Percentiles rank a stretch among this genome's conserved stretches.
phyloP scores from a whole-genome alignment of 164 flowering plant genomes.

The Litsea cubeba region DNA sequence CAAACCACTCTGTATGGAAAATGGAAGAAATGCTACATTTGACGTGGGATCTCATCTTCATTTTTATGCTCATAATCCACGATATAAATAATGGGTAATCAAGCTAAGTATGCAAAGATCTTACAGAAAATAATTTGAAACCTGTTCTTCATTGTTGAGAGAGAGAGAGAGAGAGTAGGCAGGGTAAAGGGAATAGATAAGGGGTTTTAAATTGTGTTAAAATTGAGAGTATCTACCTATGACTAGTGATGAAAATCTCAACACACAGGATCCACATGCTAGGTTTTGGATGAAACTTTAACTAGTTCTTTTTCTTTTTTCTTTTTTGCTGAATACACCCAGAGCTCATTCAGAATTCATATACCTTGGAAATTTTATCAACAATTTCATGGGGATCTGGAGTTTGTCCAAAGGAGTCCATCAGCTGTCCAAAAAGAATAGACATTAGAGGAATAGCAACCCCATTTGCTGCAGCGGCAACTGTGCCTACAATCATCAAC shows the following conservation, averaged over 20 bases:
- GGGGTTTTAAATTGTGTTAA: too few relatives aligned
- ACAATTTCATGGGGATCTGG: conserved; percentile 12
- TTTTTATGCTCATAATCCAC: too few relatives aligned
- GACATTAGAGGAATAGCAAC: conserved; percentile 35
- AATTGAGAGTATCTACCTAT: background rate
- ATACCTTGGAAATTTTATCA: conserved; percentile 36
- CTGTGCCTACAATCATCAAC: conserved; percentile 28
- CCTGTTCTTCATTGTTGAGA: background rate
- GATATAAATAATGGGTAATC: too few relatives aligned
- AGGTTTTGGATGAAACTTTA: background rate
- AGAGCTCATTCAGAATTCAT: background rate
- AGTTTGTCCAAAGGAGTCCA: conserved; percentile 28
- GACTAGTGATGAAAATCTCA: background rate
- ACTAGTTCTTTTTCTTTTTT: too few relatives aligned
- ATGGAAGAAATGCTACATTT: too few relatives aligned
- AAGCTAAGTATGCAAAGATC: too few relatives aligned
- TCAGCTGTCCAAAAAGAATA: conserved; percentile 29
- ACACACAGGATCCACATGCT: background rate
- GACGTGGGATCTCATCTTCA: too few relatives aligned
- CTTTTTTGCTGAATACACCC: too few relatives aligned
- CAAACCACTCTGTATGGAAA: too few relatives aligned
- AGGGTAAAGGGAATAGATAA: background rate
- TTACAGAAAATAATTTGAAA: too few relatives aligned
- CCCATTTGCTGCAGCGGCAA: conserved; percentile 41
- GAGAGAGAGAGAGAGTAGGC: background rate